Percentiles rank a stretch among this genome's conserved stretches.
phyloP scores from a whole-genome alignment of 2,329 filamentous ascomycete genomes.

The Trichoderma breve region DNA sequence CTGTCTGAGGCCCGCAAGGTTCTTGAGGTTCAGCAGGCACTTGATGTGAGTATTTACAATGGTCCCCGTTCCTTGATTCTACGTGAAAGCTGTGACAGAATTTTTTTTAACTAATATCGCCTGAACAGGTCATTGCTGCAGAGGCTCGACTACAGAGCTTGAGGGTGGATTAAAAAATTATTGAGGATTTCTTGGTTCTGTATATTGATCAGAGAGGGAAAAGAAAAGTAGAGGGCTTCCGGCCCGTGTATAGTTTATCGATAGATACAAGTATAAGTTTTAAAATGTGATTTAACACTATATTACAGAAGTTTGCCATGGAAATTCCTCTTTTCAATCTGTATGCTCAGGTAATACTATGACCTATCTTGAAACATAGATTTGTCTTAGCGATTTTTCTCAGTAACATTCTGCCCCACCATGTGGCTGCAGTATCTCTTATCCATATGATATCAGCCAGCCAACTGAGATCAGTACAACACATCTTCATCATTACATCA shows the following conservation, averaged over 20 bases:
- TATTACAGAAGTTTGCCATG: not conserved
- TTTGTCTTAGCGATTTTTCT: not conserved
- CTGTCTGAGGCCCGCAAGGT: slow-evolving; percentile 85
- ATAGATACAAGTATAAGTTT: slow-evolving; percentile 30
- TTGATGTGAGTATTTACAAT: slow-evolving; percentile 70
- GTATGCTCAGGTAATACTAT: not conserved
- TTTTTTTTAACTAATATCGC: slow-evolving; percentile 24
- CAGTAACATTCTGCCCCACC: not conserved
- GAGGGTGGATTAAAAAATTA: slow-evolving; percentile 64
- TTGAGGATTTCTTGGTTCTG: slow-evolving; percentile 34
- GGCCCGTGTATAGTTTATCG: slow-evolving; percentile 38
- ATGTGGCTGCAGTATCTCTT: not conserved
- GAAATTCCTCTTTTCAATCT: not conserved
- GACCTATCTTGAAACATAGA: not conserved
- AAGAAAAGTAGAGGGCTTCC: slow-evolving; percentile 26
- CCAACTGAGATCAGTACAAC: not conserved
- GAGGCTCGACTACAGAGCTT: slow-evolving; percentile 88
- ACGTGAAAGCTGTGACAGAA: not conserved
- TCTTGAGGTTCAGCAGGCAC: slow-evolving; percentile 90
- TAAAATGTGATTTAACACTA: not conserved
- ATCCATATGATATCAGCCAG: not conserved
- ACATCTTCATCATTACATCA: not conserved
- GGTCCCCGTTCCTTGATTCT: not conserved
- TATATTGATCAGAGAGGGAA: slow-evolving; percentile 34
- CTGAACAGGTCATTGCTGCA: slow-evolving; percentile 74